Evolutionary conservation across 805 yeast species (phyloP).

Genomic region (Yarrowia sp.): DNA sequence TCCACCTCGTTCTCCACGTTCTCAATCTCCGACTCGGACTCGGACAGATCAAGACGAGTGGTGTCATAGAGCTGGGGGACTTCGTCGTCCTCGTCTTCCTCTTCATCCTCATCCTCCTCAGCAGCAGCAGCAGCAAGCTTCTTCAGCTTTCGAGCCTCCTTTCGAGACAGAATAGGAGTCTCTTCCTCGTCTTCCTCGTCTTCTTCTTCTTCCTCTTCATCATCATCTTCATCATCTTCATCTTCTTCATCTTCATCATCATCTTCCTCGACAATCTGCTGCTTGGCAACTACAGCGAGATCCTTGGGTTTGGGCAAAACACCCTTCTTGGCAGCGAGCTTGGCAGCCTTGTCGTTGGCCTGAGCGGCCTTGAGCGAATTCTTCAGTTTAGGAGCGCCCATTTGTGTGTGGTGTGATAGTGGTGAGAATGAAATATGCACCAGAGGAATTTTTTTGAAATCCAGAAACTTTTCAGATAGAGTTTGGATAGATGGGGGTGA

Average conservation of each 20-base stretch:
- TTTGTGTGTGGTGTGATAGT: neutral
- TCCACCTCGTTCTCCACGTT: constrained; percentile 74
- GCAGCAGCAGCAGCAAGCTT: constrained; percentile 45
- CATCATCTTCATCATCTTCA: constrained; percentile 7
- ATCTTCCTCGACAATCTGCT: constrained; percentile 14
- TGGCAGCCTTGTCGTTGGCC: constrained; percentile 35
- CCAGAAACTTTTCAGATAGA: constrained; percentile 13
- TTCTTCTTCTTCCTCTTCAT: constrained; percentile 11
- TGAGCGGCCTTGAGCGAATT: constrained; percentile 9
- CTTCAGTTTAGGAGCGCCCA: constrained; percentile 30
- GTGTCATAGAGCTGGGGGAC: constrained; percentile 47
- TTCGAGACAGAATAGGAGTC: constrained; percentile 40
- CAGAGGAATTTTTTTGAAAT: neutral
- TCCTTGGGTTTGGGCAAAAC: constrained; percentile 31
- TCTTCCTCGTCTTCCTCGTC: constrained; percentile 35
- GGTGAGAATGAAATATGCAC: constrained; percentile 4
- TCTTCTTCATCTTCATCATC: constrained; percentile 11
- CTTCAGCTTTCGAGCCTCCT: constrained; percentile 42
- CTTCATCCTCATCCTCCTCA: constrained; percentile 50
- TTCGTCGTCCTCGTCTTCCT: constrained; percentile 49
- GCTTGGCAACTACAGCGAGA: constrained; percentile 2
- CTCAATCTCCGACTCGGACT: constrained; percentile 54
- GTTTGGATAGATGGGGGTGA: neutral
- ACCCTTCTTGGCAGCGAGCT: constrained; percentile 29
- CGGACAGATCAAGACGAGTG: constrained; percentile 49